Evolutionary conservation across 2,329 filamentous ascomycete genomes (phyloP), one percentile per base, ranked within the genome.

Genomic region (Trichocomaceae sp.): DNA sequence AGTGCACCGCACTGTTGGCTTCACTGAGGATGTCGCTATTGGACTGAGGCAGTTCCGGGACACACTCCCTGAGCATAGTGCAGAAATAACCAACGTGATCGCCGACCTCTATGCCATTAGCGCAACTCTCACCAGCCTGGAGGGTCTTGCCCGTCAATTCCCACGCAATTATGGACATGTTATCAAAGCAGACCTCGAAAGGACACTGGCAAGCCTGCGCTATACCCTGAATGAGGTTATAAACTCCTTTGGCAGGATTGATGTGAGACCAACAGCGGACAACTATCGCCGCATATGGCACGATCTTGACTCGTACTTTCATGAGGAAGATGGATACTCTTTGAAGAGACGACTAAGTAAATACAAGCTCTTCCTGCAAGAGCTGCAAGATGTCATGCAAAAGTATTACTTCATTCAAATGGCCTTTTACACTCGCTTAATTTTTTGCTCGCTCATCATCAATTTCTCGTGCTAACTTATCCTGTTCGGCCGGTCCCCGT

Each of bases 41-140:
- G 76, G 74, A 55, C 73, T 84, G 57, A 70, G 71, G 57, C 63
- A 68, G 42, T 81, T 83, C 64, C 69, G 78, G 50, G 70, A 71
- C 54, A 72, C 75, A 59, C 74, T 83, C 48, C 75, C 78, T 7
- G 72, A 79, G 51, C 69, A 77, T 61, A 71, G 75, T 33, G 74
- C 76, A 31, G 76, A 80, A 44, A 79, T 84, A 60, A 79, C 79
- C 22, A 71, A 71, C 31, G 66, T 79, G 26, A 78, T 83, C 51
- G 74, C 77, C 53, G 74, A 80, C 57, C 72, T 83, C 22, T 82
- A 79, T 62, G 73, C 73, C 50, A 77, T 83, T 63, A 79, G 78
- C 54, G 72, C 75, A 47, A 72, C 70, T 8, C 69, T 84, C 22
- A 74, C 75, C 46, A 69, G 69, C 42, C 67, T 84, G 39, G 72